Base-by-base conservation (phyloP, 495 filamentous ascomycete genomes). In the Penicillium longicatenatum region DNA sequence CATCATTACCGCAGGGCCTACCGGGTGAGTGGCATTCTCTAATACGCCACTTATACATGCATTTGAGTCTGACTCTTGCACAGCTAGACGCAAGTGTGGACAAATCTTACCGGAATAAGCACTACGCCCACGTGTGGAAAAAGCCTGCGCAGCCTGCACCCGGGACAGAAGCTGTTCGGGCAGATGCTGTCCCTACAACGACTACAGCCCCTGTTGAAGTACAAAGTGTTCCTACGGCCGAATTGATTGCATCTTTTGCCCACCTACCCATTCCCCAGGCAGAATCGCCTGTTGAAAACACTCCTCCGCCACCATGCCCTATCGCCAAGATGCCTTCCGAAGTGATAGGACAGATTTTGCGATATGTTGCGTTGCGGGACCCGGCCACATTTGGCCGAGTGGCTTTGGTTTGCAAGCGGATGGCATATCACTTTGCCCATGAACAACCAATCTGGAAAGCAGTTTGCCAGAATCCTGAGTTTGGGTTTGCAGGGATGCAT, bases 381-480 rank as follows among this genome's bases (percentile, higher is more conserved):
- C 77, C 95, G 1, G 89, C 88, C 4, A 83, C 88, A 16, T 92
- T 96, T 65, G 82, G 81, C 19, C 87, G 91, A n/a, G 80, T 92
- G 50, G 78, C 91, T 0, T 82, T 86, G 42, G 93, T 97, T 0
- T 97, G 94, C 76, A 93, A 90, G 67, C 82, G 88, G 5, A 75
- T 98, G 26, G 91, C 94, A 39, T 97, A 87, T 67, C 80, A 97
- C 26, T 90, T 96, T 19, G 70, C 83, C 2, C 89, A 88, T 47
- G 93, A 98, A 65, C 89, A 97, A 57, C 79, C 80, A n/a, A 90
- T 97, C 61, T 98, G 94, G 94, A 88, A 84, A 60, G 84, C 86
- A 41, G 68, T 97, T 7, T 91, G 89, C 56, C 69, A 87, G 24
- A 85, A 84, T 2, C 56, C 63, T 10, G 83, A 93, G 68, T 85